Conservation (phyloP, 768 basidiomycete species). For the Auriculariales sp. region DNA sequence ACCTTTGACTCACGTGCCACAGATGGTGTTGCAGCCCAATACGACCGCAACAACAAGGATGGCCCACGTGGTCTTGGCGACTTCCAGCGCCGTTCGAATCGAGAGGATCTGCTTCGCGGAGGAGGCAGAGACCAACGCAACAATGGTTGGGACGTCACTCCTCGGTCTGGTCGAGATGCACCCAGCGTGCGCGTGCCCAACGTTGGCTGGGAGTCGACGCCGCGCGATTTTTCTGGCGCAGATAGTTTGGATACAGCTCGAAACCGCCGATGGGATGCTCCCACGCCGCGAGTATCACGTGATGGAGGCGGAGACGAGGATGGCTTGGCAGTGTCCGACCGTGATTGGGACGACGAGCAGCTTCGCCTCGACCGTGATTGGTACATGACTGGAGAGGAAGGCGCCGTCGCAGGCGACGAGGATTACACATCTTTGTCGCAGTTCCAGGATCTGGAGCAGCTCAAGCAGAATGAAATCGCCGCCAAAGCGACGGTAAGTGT, state of each 20-base stretch:
- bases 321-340: slow-evolving; percentile 51
- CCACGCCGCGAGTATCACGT: slow-evolving; percentile 56
- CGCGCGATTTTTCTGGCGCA: slow-evolving; percentile 38
- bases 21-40: slow-evolving; percentile 61
- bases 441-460: slow-evolving; percentile 68
- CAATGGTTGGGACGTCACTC: slow-evolving; percentile 43
- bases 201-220: slow-evolving; percentile 90
- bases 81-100: slow-evolving; percentile 84
- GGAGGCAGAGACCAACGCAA: slow-evolving; percentile 19
- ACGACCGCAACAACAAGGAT: slow-evolving; percentile 38
- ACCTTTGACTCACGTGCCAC: background rate
- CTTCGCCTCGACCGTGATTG: slow-evolving; percentile 84
- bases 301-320: slow-evolving; percentile 59
- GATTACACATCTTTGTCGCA: slow-evolving; percentile 87
- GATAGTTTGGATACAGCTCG: slow-evolving; percentile 45
- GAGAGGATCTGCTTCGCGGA: slow-evolving; percentile 43
- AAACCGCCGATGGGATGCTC: slow-evolving; percentile 62
- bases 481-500: slow-evolving; percentile 54
- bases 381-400: slow-evolving; percentile 89
- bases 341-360: slow-evolving; percentile 98
- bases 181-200: slow-evolving; percentile 86
- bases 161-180: slow-evolving; percentile 50
- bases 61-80: slow-evolving; percentile 70
- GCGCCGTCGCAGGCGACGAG: slow-evolving; percentile 72
- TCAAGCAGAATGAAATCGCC: slow-evolving; percentile 62